A percentile compares a stretch with the other conserved stretches of the same genome.
Conservation (phyloP, 805 yeast genomes). For the Gaillardinia entomophila region DNA sequence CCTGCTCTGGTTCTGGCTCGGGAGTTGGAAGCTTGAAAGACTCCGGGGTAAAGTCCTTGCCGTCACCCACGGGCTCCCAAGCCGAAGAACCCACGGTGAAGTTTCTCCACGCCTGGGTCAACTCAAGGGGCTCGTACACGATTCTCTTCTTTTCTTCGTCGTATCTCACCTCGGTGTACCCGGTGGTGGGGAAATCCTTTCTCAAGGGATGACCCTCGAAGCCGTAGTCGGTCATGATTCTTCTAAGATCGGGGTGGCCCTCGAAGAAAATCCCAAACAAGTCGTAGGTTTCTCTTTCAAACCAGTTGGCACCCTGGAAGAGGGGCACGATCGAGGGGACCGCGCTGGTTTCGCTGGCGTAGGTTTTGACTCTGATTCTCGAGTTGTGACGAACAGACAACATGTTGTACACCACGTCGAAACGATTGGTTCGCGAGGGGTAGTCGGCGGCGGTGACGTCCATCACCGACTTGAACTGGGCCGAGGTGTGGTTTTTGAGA, state of each 20-base stretch:
- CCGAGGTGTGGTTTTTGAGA: constrained; percentile 70
- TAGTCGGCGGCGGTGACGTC: constrained; percentile 85
- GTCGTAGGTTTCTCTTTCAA: constrained; percentile 85
- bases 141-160: constrained; percentile 89
- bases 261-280: constrained; percentile 83
- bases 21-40: constrained; percentile 79
- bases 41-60: constrained; percentile 76
- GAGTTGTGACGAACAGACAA: constrained; percentile 80
- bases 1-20: constrained; percentile 56
- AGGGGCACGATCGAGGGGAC: constrained; percentile 75
- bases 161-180: constrained; percentile 84
- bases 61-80: constrained; percentile 91
- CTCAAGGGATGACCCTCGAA: constrained; percentile 89
- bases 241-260: constrained; percentile 83
- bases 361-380: constrained; percentile 82
- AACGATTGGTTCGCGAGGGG: constrained; percentile 77
- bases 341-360: constrained; percentile 74
- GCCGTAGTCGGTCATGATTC: constrained; percentile 89
- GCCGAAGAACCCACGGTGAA: constrained; percentile 83
- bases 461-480: constrained; percentile 73
- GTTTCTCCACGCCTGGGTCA: constrained; percentile 90
- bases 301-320: constrained; percentile 83
- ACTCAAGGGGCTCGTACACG: constrained; percentile 83
- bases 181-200: constrained; percentile 90
- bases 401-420: constrained; percentile 81